These are phyloP conservation scores for Cotoneaster glaucophyllus DNA, from an alignment of 306 rosid species.

Conservation along the genomic window DNA sequence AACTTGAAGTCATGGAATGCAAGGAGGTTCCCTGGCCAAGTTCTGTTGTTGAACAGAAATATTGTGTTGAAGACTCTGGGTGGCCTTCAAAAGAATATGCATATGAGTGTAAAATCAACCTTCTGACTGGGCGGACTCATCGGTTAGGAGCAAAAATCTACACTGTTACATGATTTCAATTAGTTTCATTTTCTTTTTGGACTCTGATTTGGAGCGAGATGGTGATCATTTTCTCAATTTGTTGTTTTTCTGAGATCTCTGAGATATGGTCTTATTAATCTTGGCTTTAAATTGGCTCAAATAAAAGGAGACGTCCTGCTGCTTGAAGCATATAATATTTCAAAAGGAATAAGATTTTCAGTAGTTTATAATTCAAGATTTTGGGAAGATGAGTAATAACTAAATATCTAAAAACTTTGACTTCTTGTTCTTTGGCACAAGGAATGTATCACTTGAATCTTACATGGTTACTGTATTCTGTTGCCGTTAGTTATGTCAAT, in stretches of 20 bases:
- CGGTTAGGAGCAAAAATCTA: slow-evolving; percentile 38
- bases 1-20: slow-evolving; percentile 85
- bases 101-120: slow-evolving; percentile 84
- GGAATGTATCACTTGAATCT: too few species aligned
- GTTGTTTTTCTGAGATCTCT: slow-evolving; percentile 5
- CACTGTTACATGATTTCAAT: not conserved
- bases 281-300: not conserved
- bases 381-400: too few species aligned
- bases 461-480: too few species aligned
- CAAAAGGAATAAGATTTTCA: too few species aligned
- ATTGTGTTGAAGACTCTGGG: slow-evolving; percentile 53
- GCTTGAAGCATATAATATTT: too few species aligned
- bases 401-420: too few species aligned
- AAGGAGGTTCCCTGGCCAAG: slow-evolving; percentile 74
- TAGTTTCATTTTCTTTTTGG: not conserved
- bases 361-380: not conserved
- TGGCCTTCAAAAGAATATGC: slow-evolving; percentile 78
- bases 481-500: too few species aligned
- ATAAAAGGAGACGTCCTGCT: too few species aligned
- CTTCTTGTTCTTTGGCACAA: too few species aligned
- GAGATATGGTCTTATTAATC: not conserved
- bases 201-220: slow-evolving; percentile 10
- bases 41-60: slow-evolving; percentile 39
- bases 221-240: not conserved
- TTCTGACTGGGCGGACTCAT: slow-evolving; percentile 88